These are phyloP conservation scores for Epicoccum sorghinum DNA, from an alignment of 2,329 filamentous ascomycete species.

Conservation along the genomic window DNA sequence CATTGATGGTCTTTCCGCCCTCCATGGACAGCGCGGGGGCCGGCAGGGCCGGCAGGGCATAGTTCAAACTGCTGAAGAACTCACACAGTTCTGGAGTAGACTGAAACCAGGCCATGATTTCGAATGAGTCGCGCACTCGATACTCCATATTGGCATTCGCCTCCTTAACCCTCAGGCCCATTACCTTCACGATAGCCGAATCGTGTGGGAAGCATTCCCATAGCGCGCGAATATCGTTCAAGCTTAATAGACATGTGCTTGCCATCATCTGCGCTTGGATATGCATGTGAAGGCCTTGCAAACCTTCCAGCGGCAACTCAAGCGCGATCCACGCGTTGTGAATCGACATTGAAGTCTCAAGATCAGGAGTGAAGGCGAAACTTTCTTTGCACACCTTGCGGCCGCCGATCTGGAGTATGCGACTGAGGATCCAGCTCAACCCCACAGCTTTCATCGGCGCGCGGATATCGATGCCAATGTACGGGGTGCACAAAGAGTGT, in stretches of 20 bases:
- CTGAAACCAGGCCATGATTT: constrained; percentile 3
- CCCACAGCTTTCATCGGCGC: constrained; percentile 17
- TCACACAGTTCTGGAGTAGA: background rate
- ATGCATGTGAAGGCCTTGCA: constrained; percentile 21
- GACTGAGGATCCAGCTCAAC: constrained; percentile 25
- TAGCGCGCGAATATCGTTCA: constrained; percentile 21
- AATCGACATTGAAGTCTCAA: constrained; percentile 21
- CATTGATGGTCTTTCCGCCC: background rate
- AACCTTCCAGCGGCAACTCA: constrained; percentile 23
- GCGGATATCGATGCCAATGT: constrained; percentile 31
- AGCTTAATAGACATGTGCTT: constrained; percentile 7
- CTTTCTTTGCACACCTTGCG: background rate
- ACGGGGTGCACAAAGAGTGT: constrained; percentile 12
- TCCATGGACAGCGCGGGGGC: background rate
- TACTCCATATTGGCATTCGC: constrained; percentile 16
- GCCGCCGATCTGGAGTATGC: constrained; percentile 27
- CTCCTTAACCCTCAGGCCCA: constrained; percentile 25
- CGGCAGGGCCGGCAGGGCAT: too few relatives aligned
- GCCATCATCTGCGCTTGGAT: constrained; percentile 22
- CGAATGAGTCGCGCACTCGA: background rate
- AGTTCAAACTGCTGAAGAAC: background rate
- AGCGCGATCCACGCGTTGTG: constrained; percentile 29
- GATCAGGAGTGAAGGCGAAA: constrained; percentile 12
- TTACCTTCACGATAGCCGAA: constrained; percentile 17
- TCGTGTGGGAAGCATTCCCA: constrained; percentile 24